Conservation (phyloP, 345 rosid species). For the Theobroma cacao region DNA sequence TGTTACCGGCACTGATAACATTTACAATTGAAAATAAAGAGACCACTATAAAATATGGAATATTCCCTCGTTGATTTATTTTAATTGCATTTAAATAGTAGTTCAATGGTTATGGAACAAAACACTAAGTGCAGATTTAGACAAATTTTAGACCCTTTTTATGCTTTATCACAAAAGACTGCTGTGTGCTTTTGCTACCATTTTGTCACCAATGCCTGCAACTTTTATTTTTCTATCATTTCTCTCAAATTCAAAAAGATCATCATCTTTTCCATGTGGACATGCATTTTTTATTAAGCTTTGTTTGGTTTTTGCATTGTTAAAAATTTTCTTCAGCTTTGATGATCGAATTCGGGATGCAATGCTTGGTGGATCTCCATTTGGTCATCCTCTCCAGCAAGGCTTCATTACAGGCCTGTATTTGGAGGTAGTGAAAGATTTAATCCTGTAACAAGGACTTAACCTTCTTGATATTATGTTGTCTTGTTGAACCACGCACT, state of each 20-base stretch:
- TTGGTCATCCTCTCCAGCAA: slow-evolving; percentile 96
- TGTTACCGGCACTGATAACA: neutral
- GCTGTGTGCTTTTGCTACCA: neutral
- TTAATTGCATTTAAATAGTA: neutral
- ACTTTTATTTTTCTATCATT: neutral
- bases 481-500: neutral
- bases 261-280: neutral
- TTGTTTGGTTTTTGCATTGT: neutral
- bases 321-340: slow-evolving; percentile 54
- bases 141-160: neutral
- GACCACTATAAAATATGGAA: neutral
- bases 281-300: neutral
- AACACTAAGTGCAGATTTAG: neutral
- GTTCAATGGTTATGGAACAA: neutral
- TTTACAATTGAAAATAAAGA: neutral
- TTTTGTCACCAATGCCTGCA: neutral
- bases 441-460: neutral
- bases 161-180: neutral
- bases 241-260: neutral
- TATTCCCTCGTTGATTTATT: neutral
- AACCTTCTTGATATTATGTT: neutral
- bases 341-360: slow-evolving; percentile 98
- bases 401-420: slow-evolving; percentile 86
- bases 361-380: slow-evolving; percentile 96
- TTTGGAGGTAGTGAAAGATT: slow-evolving; percentile 54